Evolutionary conservation across 805 yeast genomes (phyloP), one percentile per base, ranked within the genome.

Genomic region (Schizosaccharomyces lindneri): DNA sequence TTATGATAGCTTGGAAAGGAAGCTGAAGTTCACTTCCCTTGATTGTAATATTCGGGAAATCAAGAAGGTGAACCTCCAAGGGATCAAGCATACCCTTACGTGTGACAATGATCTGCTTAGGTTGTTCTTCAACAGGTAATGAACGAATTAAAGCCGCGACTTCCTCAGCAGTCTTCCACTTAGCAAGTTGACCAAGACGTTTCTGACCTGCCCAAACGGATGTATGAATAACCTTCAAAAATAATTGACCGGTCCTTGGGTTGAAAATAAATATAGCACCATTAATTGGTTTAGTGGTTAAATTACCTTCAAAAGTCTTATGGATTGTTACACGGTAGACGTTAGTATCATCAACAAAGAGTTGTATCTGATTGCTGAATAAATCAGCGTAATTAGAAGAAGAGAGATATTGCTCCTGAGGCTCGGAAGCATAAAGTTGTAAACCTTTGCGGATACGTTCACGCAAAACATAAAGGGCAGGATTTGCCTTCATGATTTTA

Each of bases 141-240:
- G 97, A 86, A 55, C 96, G 77, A 21, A 93, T 79, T 65, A 93
- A 74, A 0, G 95, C 95, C 17, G 96, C 90, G 27, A 87, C 95
- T 71, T 90, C 97, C 72, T 93, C 99, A 0, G 98, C 97, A 1
- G 97, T 83, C 70, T 90, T 93, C 98, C 98, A 93, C 70, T 93
- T 93, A 1, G 97, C 89, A 65, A 93, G 73, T 69, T 93, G 97
- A 36, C 93, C 84, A 64, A 90, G 76, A 67, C 97, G 83, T 68
- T 87, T 89, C 71, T 93, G 97, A 21, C 99, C 99, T 3, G 95
- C 84, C 94, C 96, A 93, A 1, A 87, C 95, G 5, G 95, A 85
- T 0, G 95, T 87, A 68, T 90, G 97, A 63, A 93, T 87, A 62
- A 93, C 80, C 69, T 87, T 87, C 71, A 93, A 75, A 69, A 85